Evolutionary conservation across 148 eudicot genomes (phyloP), one percentile per base, ranked within the genome.

Genomic region (Fagopyrum tataricum): DNA sequence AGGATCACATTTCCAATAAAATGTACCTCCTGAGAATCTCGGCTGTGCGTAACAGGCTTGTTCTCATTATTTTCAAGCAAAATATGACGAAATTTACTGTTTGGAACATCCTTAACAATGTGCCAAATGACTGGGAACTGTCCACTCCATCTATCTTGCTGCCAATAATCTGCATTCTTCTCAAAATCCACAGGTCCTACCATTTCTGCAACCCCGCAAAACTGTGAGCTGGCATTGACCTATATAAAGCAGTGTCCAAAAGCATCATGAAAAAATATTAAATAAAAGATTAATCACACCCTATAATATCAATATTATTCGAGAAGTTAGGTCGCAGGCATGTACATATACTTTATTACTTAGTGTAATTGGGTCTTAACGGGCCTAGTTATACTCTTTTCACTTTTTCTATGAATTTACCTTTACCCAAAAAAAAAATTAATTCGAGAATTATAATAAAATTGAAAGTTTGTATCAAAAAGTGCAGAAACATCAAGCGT

Each of bases 221-320:
- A 95, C 68, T 95, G 98, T 23, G 93, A 95, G 81, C 97, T 95
- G 44, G 98, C 97, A 86, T 95, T 95, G 52, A 95, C 98, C 98
- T 95, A 78, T 67, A 79, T 55, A 76, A 26, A 18, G 62, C 67
- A 44, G 39, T 31, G 17, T n/a, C 53, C 48, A 70, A 72, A 21
- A 48, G 6, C 13, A 61, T 24, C 4, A 31, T 4, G 73, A 5
- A 68, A 18, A 70, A 9, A n/a, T 26, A 44, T 42, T 70, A 70
- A 42, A 43, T 18, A 20, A 70, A 46, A 70, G 11, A 20, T 70
- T 18, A 43, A 18, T 42, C 13, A 31, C n/a, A 37, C 7, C 43
- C 37, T 31, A 1, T 5, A 64, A 31, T 13, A 61, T 0, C 67
- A 39, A 62, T 31, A 31, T 10, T 40, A 59, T 31, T 31, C 37